These are phyloP conservation scores for Acanthamoeba castellanii DNA, from an alignment of 208 protist species.

Conservation along the genomic window DNA sequence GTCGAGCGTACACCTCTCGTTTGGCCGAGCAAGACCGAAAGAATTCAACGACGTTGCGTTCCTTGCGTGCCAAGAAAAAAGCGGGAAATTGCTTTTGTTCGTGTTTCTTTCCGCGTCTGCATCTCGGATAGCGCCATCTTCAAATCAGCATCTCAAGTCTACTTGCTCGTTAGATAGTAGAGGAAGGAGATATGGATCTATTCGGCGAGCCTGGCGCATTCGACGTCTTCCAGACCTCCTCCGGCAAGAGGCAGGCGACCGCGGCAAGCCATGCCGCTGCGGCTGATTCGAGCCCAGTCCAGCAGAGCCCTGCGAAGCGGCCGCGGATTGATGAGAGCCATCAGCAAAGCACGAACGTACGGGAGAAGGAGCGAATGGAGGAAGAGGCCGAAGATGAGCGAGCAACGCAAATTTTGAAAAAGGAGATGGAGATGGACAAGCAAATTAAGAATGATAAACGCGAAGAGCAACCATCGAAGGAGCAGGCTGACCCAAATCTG, in stretches of 20 bases:
- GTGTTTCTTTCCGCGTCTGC: conserved; percentile 4
- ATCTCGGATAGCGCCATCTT: not conserved
- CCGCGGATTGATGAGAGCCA: not conserved
- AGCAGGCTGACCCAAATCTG: not conserved
- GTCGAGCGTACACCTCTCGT: no score
- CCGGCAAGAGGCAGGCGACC: not conserved
- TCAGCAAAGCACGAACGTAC: not conserved
- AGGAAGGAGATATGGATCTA: not conserved
- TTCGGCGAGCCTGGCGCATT: conserved; percentile 20
- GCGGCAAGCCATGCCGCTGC: not conserved
- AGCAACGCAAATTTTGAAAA: not conserved
- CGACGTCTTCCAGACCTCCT: conserved; percentile 10
- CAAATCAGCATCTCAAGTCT: not conserved
- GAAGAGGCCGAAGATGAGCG: not conserved
- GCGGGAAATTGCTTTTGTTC: not conserved
- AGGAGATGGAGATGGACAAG: conserved; percentile 15
- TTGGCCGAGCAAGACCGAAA: no score
- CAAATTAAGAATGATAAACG: not conserved
- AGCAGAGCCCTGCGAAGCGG: not conserved
- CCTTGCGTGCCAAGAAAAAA: not conserved
- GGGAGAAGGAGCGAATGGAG: not conserved
- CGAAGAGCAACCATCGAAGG: not conserved
- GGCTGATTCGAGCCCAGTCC: not conserved
- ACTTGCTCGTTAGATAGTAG: not conserved
- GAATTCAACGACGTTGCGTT: not conserved